A percentile compares a stretch with the other conserved stretches of the same genome.
Conservation (phyloP, 202 grass and related monocot species). For the Musa balbisiana region DNA sequence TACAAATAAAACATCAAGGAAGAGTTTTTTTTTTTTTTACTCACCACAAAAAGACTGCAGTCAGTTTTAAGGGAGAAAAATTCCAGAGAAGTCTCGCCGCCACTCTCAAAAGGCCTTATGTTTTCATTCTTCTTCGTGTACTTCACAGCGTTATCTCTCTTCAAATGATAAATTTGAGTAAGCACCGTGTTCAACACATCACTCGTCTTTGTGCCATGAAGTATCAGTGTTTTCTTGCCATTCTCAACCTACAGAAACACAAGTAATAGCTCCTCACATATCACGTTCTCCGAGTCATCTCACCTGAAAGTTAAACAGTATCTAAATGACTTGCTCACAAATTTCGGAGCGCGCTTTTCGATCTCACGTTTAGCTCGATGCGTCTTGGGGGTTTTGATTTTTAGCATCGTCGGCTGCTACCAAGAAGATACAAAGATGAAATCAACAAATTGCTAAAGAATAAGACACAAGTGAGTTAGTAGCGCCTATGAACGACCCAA, state of each 20-base stretch:
- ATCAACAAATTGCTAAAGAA: not conserved
- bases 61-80: slow-evolving; percentile 95
- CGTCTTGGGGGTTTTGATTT: slow-evolving; percentile 58
- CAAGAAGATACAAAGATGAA: not conserved
- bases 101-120: slow-evolving; percentile 83
- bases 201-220: slow-evolving; percentile 87
- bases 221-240: slow-evolving; percentile 78
- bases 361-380: slow-evolving; percentile 50
- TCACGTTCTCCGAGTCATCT: not conserved
- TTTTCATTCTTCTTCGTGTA: slow-evolving; percentile 82
- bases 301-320: not conserved
- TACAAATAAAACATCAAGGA: not conserved
- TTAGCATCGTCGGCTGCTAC: slow-evolving; percentile 26
- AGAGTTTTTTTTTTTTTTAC: not conserved
- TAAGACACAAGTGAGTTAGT: not conserved
- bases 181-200: slow-evolving; percentile 66
- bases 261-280: slow-evolving; percentile 2
- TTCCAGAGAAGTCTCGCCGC: slow-evolving; percentile 73
- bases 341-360: slow-evolving; percentile 70
- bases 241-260: slow-evolving; percentile 60
- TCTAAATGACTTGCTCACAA: slow-evolving; percentile 37
- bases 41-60: slow-evolving; percentile 84
- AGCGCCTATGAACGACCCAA: too few relatives aligned
- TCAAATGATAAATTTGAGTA: slow-evolving; percentile 67
- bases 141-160: slow-evolving; percentile 69